Base-by-base conservation (phyloP, 2,329 filamentous ascomycete species). In the Claviceps citrina region DNA sequence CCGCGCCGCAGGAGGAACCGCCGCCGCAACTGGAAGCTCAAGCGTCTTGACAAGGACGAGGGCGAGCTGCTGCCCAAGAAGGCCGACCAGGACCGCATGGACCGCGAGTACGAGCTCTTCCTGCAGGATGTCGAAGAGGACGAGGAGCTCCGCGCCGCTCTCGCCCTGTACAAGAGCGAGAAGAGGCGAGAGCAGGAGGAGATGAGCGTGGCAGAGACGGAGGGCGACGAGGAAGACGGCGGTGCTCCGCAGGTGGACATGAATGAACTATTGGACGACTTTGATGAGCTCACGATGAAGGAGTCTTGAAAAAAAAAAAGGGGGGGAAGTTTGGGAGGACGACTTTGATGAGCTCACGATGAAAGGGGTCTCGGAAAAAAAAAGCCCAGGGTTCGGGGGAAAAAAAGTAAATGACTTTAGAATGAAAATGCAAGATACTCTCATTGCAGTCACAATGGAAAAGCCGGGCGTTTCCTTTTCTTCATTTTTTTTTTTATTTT, bases 61-160 rank as follows among this genome's bases (percentile, higher is more conserved):
- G 81, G 82, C 49, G 89, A 95, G 48, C 71, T 93, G 59, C 64
- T 87, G 47, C 84, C 84, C 27, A 80, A 84, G 67, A 85, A 94
- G 64, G 70, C 84, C 44, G 87, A 96, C 56, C 82, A 89, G 56
- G 84, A 87, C 44, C 77, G 78, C 47, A 77, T 93, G 67, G 87
- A 96, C 56, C 75, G 80, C 48, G 91, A 98, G 62, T 98, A 93
- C 63, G 91, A 98, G 66, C 76, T 87, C 74, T 98, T 98, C 76
- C 66, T 98, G 68, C 80, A 82, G 34, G 91, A 98, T 59, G 84
- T 98, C 9, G 93, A 98, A 63, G 87, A 96, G 57, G 91, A 98
- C 58, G 73, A 82, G 39, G 91, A 98, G 54, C 69, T 95, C 49
- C 72, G 91, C 41, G 73, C 78, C 32, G 86, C 85, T 1, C 66